Percentiles rank a stretch among this genome's conserved stretches.
Evolutionary conservation across 495 filamentous ascomycete species (phyloP).

Genomic region (Sabuloglossum arenarium): DNA sequence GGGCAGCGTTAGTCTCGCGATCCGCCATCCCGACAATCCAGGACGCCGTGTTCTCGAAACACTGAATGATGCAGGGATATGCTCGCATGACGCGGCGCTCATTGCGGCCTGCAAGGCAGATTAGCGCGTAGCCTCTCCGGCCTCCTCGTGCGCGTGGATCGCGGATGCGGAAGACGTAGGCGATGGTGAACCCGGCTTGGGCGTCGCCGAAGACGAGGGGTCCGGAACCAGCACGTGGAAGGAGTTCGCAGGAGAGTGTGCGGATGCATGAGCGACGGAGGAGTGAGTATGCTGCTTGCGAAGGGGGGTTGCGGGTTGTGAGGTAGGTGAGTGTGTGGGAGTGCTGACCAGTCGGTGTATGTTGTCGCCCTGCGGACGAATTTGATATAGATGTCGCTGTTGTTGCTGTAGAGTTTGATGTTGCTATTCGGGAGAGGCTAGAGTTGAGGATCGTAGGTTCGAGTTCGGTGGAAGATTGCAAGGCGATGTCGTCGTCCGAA

Average conservation of each 20-base stretch:
- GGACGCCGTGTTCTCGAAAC: conserved; percentile 57
- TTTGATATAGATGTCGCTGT: conserved; percentile 8
- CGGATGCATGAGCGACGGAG: conserved; percentile 71
- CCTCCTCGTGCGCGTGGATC: conserved; percentile 77
- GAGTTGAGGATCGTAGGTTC: neutral
- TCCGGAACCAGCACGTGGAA: conserved; percentile 55
- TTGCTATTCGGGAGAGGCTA: conserved; percentile 5
- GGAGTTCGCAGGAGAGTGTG: conserved; percentile 65
- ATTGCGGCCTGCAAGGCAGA: conserved; percentile 55
- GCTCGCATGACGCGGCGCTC: conserved; percentile 54
- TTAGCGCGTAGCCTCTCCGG: conserved; percentile 66
- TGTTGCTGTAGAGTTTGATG: too few species aligned
- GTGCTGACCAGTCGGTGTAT: conserved; percentile 20
- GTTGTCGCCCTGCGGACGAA: conserved; percentile 8
- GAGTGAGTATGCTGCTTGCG: conserved; percentile 59
- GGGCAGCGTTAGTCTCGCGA: conserved; percentile 8
- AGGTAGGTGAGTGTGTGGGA: conserved; percentile 72
- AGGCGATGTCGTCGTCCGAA: conserved; percentile 18
- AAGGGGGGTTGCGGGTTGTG: conserved; percentile 58
- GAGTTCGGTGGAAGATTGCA: neutral
- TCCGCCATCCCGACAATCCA: conserved; percentile 50
- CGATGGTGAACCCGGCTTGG: conserved; percentile 68
- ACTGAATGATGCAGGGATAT: conserved; percentile 48
- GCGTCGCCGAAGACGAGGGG: conserved; percentile 77
- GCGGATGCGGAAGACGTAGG: conserved; percentile 76